Evolutionary conservation across 2,329 filamentous ascomycete genomes (phyloP).

Genomic region (Sporothrix dimorphospora): DNA sequence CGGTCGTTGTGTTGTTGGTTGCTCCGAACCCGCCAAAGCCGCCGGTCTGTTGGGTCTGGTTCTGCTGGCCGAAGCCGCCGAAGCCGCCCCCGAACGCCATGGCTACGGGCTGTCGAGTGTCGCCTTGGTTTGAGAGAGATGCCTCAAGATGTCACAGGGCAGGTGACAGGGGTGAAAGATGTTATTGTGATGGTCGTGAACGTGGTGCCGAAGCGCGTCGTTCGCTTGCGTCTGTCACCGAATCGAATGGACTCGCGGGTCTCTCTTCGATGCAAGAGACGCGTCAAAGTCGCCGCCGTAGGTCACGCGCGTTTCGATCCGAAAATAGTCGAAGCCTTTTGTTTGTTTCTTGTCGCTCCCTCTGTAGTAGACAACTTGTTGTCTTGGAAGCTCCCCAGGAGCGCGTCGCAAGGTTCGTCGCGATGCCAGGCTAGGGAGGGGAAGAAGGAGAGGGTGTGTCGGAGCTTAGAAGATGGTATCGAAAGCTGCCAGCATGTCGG

Average conservation of each 20-base stretch:
- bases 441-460: not conserved
- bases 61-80: constrained; percentile 64
- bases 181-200: not conserved
- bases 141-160: not conserved
- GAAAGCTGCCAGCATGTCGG: constrained; percentile 19
- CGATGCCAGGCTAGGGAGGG: not conserved
- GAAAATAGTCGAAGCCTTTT: not conserved
- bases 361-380: not conserved
- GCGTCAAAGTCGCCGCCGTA: constrained; percentile 15
- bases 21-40: constrained; percentile 63
- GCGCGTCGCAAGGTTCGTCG: not conserved
- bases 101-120: constrained; percentile 34
- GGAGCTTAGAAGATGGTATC: constrained; percentile 1
- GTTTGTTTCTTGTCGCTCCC: not conserved
- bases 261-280: not conserved
- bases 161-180: not conserved
- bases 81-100: constrained; percentile 61
- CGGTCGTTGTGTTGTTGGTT: constrained; percentile 45
- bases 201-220: constrained; percentile 1
- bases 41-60: constrained; percentile 42
- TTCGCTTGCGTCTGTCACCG: not conserved
- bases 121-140: not conserved
- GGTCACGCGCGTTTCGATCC: constrained; percentile 4
- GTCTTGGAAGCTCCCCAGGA: not conserved
- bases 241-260: not conserved